Evolutionary conservation across 2,329 filamentous ascomycete genomes (phyloP), one percentile per base, ranked within the genome.

Genomic region (Fusarium citri): DNA sequence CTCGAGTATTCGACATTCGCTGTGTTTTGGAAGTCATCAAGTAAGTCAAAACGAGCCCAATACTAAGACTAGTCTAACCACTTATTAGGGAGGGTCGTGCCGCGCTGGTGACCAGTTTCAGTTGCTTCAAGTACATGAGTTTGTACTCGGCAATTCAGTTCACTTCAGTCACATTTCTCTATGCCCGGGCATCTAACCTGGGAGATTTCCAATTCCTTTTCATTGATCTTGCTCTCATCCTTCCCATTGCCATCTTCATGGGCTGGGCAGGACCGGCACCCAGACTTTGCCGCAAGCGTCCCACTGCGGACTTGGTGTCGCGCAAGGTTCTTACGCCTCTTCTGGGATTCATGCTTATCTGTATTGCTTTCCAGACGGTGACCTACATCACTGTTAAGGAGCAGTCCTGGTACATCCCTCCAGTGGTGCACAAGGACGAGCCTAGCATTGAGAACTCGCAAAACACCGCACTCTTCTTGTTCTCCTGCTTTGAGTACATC

Each of bases 71-170:
- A 18, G 26, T 49, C 73, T 80, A 68, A 80, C 66, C 20, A 43
- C 22, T 2, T 12, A 20, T 43, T 37, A 90, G 94, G 71, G 96
- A 99, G 83, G 96, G 96, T 22, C 90, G 97, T 68, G 95, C 95
- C 22, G 93, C 97, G 34, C 86, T 99, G 34, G 94, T 98, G n/a
- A 99, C 96, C 15, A 97, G 94, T 80, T 99, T 99, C 83, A 97
- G 93, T 83, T 99, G 96, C 83, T 99, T 99, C 87, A 99, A 98
- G 83, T 99, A 97, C 82, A 99, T 99, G 97, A 97, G 93, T 74
- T 82, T 99, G 71, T 99, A 99, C 83, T 98, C 94, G 4, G 95
- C 96, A n/a, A 99, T 99, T 71, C 96, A 99, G 80, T 99, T 99
- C 83, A 97, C 94, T 10, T 94, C 93, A 1, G 97, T 99, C 76